Percentiles rank a stretch among this genome's conserved stretches.
Conservation (phyloP, 768 basidiomycete genomes). For the Serendipita sp. region DNA sequence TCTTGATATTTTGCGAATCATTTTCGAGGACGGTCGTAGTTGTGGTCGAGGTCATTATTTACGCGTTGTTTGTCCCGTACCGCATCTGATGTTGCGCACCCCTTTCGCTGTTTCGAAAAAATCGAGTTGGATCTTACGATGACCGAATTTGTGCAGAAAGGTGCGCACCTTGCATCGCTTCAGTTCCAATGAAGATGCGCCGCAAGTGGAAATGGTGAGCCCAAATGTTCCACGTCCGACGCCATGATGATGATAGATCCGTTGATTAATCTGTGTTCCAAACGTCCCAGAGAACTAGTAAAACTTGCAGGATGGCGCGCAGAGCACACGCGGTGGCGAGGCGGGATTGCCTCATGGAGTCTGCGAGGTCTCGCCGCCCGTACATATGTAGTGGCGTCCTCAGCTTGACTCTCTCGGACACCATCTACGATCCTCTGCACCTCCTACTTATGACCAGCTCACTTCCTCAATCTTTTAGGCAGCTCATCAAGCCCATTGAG, state of each 20-base stretch:
- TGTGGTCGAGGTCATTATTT: not conserved
- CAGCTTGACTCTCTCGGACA: not conserved
- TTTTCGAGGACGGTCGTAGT: not conserved
- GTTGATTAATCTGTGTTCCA: not conserved
- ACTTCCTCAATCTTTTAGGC: conserved; percentile 2
- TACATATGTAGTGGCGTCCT: not conserved
- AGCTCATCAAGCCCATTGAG: conserved; percentile 1
- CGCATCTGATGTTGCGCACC: not conserved
- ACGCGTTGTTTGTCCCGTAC: conserved; percentile 5
- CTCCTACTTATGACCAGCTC: not conserved
- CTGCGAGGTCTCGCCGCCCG: conserved; percentile 1
- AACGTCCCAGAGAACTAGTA: not conserved
- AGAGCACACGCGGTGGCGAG: not conserved
- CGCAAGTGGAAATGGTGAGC: not conserved
- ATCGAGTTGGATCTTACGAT: not conserved
- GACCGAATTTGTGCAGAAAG: too few species aligned
- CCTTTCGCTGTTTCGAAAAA: not conserved
- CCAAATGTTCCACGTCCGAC: too few species aligned
- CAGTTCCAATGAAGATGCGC: not conserved
- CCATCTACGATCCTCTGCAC: not conserved
- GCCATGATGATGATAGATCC: too few species aligned
- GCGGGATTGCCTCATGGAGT: not conserved
- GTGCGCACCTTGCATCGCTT: too few species aligned
- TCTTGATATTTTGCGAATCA: too few species aligned
- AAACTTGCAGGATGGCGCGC: too few species aligned